Evolutionary conservation across 78 protist species (phyloP).

Genomic region (Cavenderia fasciculata): DNA sequence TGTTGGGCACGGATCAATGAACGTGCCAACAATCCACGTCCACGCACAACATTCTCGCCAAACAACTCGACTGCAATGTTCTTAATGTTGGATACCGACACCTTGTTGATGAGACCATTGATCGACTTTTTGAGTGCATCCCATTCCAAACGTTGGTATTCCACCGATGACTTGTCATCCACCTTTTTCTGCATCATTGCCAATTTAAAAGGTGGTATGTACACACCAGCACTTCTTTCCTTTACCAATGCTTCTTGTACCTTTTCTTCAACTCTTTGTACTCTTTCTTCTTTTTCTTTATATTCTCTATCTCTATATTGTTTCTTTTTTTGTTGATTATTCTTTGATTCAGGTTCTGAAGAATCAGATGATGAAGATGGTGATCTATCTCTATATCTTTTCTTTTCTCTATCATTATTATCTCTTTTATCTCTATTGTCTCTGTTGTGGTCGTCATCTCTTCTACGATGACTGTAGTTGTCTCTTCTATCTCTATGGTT

Average conservation of each 20-base stretch:
- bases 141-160: constrained; percentile 97
- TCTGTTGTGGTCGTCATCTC: not conserved
- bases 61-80: constrained; percentile 92
- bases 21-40: constrained; percentile 93
- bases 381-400: not conserved
- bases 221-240: constrained; percentile 78
- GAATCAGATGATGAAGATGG: not conserved
- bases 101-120: constrained; percentile 98
- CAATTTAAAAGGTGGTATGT: constrained; percentile 86
- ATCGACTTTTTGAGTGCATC: constrained; percentile 95
- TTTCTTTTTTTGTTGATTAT: not conserved
- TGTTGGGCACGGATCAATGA: constrained; percentile 88
- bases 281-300: constrained; percentile 1
- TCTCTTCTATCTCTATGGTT: constrained; percentile 1
- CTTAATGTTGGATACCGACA: constrained; percentile 88
- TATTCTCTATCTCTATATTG: not conserved
- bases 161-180: constrained; percentile 78
- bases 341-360: not conserved
- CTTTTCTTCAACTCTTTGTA: constrained; percentile 38
- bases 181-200: constrained; percentile 78
- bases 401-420: not conserved
- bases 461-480: too few relatives aligned
- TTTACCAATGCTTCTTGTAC: constrained; percentile 18
- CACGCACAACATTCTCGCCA: constrained; percentile 96
- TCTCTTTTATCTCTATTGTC: not conserved